Evolutionary conservation across 169 alveolate genomes (phyloP).

Genomic region (Plasmodium falciparum): DNA sequence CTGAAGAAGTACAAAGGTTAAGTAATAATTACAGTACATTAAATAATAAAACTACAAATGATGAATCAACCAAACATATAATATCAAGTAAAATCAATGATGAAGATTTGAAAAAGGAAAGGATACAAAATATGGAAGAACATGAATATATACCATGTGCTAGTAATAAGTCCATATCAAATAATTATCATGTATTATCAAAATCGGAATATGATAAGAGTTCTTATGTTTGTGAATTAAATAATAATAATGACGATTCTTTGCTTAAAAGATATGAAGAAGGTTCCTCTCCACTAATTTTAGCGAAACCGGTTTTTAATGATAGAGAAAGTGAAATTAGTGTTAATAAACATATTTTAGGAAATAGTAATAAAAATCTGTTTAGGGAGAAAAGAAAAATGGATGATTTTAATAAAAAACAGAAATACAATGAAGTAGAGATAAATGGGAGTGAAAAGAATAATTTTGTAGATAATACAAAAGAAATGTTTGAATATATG

Average conservation of each 20-base stretch:
- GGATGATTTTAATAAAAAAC: not conserved
- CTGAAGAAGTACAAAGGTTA: not conserved
- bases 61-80: not conserved
- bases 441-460: not conserved
- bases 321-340: constrained; percentile 62
- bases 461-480: constrained; percentile 10
- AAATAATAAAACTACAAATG: not conserved
- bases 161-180: constrained; percentile 19
- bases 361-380: constrained; percentile 3
- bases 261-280: constrained; percentile 73
- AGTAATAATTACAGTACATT: not conserved
- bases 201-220: constrained; percentile 6
- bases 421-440: not conserved
- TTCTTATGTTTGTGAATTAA: constrained; percentile 12
- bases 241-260: constrained; percentile 49
- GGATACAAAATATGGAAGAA: not conserved
- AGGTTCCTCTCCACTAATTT: constrained; percentile 64
- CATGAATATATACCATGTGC: not conserved
- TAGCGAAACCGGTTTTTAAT: constrained; percentile 56
- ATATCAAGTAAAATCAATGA: not conserved
- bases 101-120: not conserved
- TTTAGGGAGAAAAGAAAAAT: constrained; percentile 1
- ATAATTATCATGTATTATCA: constrained; percentile 1
- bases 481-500: not conserved
- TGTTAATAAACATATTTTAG: constrained; percentile 19